Percentiles rank a stretch among this genome's conserved stretches.
These are phyloP conservation scores for Gomphus bonarii DNA, from an alignment of 1,284 basidiomycete species.

Conservation along the genomic window DNA sequence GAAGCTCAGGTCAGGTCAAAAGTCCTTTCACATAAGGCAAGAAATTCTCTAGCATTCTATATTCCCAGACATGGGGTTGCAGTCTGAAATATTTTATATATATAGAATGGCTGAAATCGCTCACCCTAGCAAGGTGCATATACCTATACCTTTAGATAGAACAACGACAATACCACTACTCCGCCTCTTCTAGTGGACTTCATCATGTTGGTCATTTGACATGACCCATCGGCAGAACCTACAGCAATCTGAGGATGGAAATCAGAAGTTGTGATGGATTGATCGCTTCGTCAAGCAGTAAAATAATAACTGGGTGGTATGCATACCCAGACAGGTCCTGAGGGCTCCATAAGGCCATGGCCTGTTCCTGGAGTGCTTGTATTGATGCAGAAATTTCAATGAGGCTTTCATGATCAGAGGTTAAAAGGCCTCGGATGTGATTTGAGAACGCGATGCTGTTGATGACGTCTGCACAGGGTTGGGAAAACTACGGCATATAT, in stretches of 20 bases:
- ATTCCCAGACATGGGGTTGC: slow-evolving; percentile 63
- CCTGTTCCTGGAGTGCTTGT: slow-evolving; percentile 67
- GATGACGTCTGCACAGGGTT: slow-evolving; percentile 46
- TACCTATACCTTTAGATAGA: neutral
- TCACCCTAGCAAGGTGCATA: neutral
- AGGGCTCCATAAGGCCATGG: slow-evolving; percentile 58
- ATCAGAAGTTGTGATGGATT: slow-evolving; percentile 71
- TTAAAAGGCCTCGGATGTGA: slow-evolving; percentile 55
- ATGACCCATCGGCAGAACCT: slow-evolving; percentile 75
- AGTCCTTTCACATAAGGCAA: slow-evolving; percentile 48
- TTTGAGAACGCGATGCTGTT: slow-evolving; percentile 53
- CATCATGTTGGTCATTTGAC: slow-evolving; percentile 59
- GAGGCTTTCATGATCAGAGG: slow-evolving; percentile 68
- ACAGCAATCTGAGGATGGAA: slow-evolving; percentile 80
- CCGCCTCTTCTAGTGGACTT: slow-evolving; percentile 59
- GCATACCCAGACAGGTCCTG: slow-evolving; percentile 74
- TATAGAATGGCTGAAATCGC: slow-evolving; percentile 54
- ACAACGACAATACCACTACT: slow-evolving; percentile 42
- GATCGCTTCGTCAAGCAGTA: neutral
- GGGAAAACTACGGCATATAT: neutral
- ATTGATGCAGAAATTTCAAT: slow-evolving; percentile 59
- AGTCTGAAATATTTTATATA: slow-evolving; percentile 78
- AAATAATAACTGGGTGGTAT: neutral
- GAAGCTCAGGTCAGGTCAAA: neutral
- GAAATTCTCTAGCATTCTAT: slow-evolving; percentile 77